A percentile compares a stretch with the other conserved stretches of the same genome.
Conservation (phyloP, 495 filamentous ascomycete genomes). For the Xylaria flabelliformis region DNA sequence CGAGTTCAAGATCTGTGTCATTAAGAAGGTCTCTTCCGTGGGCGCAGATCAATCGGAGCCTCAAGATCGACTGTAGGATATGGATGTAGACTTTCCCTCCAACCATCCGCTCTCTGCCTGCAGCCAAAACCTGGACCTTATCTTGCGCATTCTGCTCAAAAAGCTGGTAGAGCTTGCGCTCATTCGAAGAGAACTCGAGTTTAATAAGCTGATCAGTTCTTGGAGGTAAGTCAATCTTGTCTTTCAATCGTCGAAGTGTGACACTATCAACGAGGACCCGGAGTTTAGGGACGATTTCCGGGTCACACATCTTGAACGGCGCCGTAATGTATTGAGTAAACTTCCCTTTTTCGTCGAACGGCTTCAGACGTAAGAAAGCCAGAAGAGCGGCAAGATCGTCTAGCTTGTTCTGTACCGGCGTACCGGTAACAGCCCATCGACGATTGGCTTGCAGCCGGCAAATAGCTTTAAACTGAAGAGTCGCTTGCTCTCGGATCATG, state of each 20-base stretch:
- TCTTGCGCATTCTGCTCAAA: constrained; percentile 61
- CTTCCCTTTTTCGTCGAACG: constrained; percentile 78
- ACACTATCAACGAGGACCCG: constrained; percentile 92
- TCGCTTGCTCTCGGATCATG: constrained; percentile 84
- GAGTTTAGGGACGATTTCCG: constrained; percentile 81
- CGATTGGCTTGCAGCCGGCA: constrained; percentile 80
- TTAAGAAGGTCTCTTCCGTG: constrained; percentile 88
- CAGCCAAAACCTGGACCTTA: constrained; percentile 58
- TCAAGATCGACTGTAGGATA: constrained; percentile 87
- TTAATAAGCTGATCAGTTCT: constrained; percentile 73
- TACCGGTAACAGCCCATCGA: constrained; percentile 95
- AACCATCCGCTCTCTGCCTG: constrained; percentile 63
- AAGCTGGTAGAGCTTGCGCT: constrained; percentile 61
- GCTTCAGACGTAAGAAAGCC: constrained; percentile 83
- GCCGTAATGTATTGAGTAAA: constrained; percentile 80
- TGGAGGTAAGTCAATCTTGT: constrained; percentile 81
- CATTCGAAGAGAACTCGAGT: constrained; percentile 61
- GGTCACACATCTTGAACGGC: constrained; percentile 82
- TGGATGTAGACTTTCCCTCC: constrained; percentile 86
- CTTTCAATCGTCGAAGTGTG: constrained; percentile 90
- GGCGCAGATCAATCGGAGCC: constrained; percentile 87
- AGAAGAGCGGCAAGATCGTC: constrained; percentile 91
- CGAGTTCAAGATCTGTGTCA: constrained; percentile 76
- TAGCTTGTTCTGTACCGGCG: constrained; percentile 88
- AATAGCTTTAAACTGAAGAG: constrained; percentile 81